phyloP scores from a whole-genome alignment of 306 rosid genomes.

The Medicago lupulina region DNA sequence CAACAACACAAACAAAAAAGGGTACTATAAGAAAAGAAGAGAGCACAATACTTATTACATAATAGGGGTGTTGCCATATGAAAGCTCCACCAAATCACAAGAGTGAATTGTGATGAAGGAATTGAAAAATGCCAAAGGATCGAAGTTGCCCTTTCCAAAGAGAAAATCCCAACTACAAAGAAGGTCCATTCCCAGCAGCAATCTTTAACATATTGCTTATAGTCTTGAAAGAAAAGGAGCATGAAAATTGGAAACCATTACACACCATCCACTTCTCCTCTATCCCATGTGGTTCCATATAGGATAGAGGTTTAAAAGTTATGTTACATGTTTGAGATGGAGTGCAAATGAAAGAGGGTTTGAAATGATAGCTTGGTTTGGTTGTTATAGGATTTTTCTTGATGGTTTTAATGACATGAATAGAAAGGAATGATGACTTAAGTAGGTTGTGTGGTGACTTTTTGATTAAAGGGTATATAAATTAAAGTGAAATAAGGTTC shows the following conservation, averaged over 20 bases:
- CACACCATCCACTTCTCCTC: slow-evolving; percentile 40
- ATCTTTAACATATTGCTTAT: slow-evolving; percentile 36
- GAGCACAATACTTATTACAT: slow-evolving; percentile 27
- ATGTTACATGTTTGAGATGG: slow-evolving; percentile 47
- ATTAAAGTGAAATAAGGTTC: slow-evolving; percentile 59
- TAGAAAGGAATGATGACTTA: slow-evolving; percentile 69
- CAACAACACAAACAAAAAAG: not conserved
- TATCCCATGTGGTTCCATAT: slow-evolving; percentile 40
- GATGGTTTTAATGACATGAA: slow-evolving; percentile 59
- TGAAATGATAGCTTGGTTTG: slow-evolving; percentile 49
- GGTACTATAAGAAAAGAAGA: not conserved
- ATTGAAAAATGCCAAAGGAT: slow-evolving; percentile 90
- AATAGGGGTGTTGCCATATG: slow-evolving; percentile 32
- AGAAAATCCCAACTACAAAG: slow-evolving; percentile 53
- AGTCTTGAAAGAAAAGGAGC: slow-evolving; percentile 39
- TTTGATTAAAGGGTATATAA: slow-evolving; percentile 42
- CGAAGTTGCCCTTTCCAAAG: slow-evolving; percentile 86
- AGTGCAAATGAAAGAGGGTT: slow-evolving; percentile 62
- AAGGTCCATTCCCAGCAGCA: slow-evolving; percentile 45
- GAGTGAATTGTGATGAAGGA: slow-evolving; percentile 36
- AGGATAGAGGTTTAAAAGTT: slow-evolving; percentile 47
- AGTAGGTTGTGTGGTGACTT: slow-evolving; percentile 58
- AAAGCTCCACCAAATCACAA: slow-evolving; percentile 38
- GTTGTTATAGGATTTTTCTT: slow-evolving; percentile 60
- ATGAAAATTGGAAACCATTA: slow-evolving; percentile 24